A percentile compares a stretch with the other conserved stretches of the same genome.
These are phyloP conservation scores for Dictyostelium purpureum DNA, from an alignment of 78 protist genomes.

Conservation along the genomic window DNA sequence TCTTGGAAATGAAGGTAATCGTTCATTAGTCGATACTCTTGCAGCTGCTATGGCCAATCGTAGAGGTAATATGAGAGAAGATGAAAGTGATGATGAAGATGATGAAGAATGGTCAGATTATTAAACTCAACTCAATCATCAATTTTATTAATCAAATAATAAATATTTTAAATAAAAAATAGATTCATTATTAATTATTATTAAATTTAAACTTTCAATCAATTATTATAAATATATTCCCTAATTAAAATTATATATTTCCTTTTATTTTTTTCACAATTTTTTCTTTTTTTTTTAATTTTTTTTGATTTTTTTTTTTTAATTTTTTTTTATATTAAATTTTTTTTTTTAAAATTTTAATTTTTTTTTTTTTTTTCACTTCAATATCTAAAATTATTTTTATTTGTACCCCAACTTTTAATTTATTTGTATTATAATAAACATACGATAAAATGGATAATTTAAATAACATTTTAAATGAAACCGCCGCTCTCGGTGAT, in stretches of 20 bases:
- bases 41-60: slow-evolving; percentile 78
- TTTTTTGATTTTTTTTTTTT: not conserved
- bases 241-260: no score
- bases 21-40: slow-evolving; percentile 68
- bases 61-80: slow-evolving; percentile 78
- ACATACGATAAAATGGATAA: not conserved
- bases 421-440: not conserved
- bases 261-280: not conserved
- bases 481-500: slow-evolving; percentile 45
- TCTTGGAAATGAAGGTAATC: slow-evolving; percentile 66
- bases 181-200: no score
- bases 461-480: slow-evolving; percentile 18
- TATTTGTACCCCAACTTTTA: not conserved
- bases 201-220: not conserved
- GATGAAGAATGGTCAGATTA: slow-evolving; percentile 76
- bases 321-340: not conserved
- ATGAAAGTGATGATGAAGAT: slow-evolving; percentile 77
- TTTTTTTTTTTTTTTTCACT: not conserved
- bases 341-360: not conserved
- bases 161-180: not conserved
- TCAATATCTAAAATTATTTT: not conserved
- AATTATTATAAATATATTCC: no score
- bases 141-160: not conserved
- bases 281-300: not conserved
- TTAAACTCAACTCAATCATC: not conserved